Conservation (phyloP, 2,329 filamentous ascomycete genomes). For the Zymoseptoria crescenta region DNA sequence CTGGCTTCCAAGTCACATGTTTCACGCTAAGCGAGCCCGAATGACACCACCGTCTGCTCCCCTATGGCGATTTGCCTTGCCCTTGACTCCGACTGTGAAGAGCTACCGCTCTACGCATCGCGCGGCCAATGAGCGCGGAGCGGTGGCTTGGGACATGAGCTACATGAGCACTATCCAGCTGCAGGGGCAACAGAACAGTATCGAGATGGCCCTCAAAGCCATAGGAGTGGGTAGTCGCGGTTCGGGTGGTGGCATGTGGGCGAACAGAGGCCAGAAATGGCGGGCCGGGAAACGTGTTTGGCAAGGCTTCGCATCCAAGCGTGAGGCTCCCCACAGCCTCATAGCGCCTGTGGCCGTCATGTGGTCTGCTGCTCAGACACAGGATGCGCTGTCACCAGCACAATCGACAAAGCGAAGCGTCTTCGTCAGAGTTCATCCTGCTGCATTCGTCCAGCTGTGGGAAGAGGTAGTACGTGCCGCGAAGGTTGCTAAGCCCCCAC, state of each 20-base stretch:
- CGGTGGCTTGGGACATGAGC: slow-evolving; percentile 85
- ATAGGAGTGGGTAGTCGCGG: slow-evolving; percentile 48
- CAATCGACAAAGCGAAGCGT: slow-evolving; percentile 42
- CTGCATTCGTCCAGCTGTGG: slow-evolving; percentile 65
- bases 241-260: slow-evolving; percentile 45
- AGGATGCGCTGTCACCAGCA: slow-evolving; percentile 13
- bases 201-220: slow-evolving; percentile 58
- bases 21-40: slow-evolving; percentile 82
- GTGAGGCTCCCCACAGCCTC: slow-evolving; percentile 44
- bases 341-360: slow-evolving; percentile 68
- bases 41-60: slow-evolving; percentile 75
- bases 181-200: slow-evolving; percentile 56
- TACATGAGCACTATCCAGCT: slow-evolving; percentile 84
- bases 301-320: slow-evolving; percentile 51
- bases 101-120: slow-evolving; percentile 82
- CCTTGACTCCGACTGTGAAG: slow-evolving; percentile 80
- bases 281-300: slow-evolving; percentile 52
- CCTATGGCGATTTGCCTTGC: slow-evolving; percentile 85
- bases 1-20: slow-evolving; percentile 91
- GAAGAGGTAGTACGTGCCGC: slow-evolving; percentile 51
- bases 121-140: slow-evolving; percentile 64
- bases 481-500: slow-evolving; percentile 53
- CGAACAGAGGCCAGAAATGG: slow-evolving; percentile 62
- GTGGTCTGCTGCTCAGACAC: slow-evolving; percentile 53
- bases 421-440: slow-evolving; percentile 73